Evolutionary conservation across 2,329 filamentous ascomycete species (phyloP).

Genomic region (Colletotrichum sp.): DNA sequence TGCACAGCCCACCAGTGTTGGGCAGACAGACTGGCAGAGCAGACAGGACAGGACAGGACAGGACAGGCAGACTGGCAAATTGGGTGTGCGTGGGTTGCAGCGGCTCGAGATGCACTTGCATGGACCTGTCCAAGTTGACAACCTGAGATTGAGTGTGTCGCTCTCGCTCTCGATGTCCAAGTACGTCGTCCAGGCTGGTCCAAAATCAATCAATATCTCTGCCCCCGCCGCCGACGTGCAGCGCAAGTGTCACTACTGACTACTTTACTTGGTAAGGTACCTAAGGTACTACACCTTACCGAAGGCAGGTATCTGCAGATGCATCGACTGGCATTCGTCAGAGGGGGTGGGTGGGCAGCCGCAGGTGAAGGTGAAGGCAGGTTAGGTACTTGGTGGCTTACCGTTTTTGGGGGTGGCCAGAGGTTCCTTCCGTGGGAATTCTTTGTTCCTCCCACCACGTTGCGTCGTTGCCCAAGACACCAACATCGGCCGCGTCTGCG

Average conservation of each 20-base stretch:
- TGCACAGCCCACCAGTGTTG: constrained; percentile 2
- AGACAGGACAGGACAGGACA: neutral
- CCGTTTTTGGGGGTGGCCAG: neutral
- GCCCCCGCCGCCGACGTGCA: constrained; percentile 13
- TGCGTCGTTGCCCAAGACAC: neutral
- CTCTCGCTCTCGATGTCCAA: neutral
- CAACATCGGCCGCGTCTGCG: neutral
- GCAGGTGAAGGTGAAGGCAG: neutral
- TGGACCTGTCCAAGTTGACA: neutral
- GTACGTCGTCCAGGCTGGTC: neutral
- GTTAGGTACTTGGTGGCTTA: neutral
- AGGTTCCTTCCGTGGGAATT: neutral
- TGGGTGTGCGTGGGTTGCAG: neutral
- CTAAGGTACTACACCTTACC: no score
- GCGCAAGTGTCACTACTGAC: neutral
- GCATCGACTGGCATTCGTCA: neutral
- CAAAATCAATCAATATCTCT: neutral
- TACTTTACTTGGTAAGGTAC: neutral
- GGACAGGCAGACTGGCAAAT: neutral
- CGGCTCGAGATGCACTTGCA: neutral
- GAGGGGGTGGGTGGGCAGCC: neutral
- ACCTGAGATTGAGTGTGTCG: neutral
- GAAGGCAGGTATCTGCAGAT: neutral
- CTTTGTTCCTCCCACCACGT: neutral
- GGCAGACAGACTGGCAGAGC: neutral